phyloP scores from a whole-genome alignment of 1,284 basidiomycete species.

The Pterula multifida region DNA sequence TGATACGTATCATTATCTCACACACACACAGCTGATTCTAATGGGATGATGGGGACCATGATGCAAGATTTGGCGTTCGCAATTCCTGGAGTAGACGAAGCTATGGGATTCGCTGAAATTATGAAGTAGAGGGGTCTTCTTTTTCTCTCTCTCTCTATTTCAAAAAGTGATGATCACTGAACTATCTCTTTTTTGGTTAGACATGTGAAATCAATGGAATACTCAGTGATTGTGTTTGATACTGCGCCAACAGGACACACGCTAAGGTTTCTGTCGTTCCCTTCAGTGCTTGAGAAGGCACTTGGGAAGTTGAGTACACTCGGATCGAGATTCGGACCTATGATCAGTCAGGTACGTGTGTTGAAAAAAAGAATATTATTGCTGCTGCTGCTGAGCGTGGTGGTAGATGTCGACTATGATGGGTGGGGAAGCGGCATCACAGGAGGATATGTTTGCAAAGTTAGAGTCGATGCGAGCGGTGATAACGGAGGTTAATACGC shows the following conservation, averaged over 20 bases:
- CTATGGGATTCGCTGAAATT: constrained; percentile 99
- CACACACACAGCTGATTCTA: constrained; percentile 59
- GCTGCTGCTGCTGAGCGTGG: neutral
- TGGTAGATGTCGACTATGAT: constrained; percentile 87
- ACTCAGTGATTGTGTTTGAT: constrained; percentile 98
- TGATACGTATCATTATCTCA: constrained; percentile 2
- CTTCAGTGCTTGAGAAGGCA: constrained; percentile 94
- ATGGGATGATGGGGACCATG: constrained; percentile 97
- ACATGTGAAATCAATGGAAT: constrained; percentile 99
- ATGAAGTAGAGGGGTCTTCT: too few relatives aligned
- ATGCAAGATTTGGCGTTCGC: constrained; percentile 99
- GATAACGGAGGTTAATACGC: constrained; percentile 97
- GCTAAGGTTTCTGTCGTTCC: constrained; percentile 95
- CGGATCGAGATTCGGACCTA: constrained; percentile 89
- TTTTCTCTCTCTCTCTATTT: constrained; percentile 4
- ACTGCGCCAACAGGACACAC: constrained; percentile 98
- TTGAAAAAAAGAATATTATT: neutral
- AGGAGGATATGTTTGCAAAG: constrained; percentile 98
- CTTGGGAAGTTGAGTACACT: constrained; percentile 89
- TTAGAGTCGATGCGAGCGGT: constrained; percentile 94
- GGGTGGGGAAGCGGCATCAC: constrained; percentile 78
- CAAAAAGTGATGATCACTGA: constrained; percentile 1
- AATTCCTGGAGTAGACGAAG: constrained; percentile 98
- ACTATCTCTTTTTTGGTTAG: too few relatives aligned
- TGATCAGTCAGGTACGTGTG: constrained; percentile 75